These are phyloP conservation scores for Trichoderma virens DNA, from an alignment of 495 filamentous ascomycete species.

Conservation along the genomic window DNA sequence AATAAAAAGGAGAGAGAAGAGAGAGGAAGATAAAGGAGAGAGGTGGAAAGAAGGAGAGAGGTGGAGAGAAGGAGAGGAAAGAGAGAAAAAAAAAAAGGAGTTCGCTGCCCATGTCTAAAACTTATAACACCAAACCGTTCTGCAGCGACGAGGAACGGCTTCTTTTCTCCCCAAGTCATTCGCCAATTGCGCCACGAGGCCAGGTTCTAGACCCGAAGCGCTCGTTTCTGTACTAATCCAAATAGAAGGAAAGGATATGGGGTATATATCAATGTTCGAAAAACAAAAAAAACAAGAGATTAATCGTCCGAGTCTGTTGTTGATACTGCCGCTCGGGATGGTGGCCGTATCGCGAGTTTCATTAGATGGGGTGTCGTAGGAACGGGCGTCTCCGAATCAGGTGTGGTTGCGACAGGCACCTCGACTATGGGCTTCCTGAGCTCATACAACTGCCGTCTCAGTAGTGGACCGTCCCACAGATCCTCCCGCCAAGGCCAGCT, in stretches of 20 bases:
- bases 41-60: background rate
- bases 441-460: background rate
- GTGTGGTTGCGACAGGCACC: background rate
- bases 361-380: constrained; percentile 1
- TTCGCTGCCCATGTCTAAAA: background rate
- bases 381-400: background rate
- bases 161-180: background rate
- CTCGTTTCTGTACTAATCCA: background rate
- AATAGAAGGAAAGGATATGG: background rate
- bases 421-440: background rate
- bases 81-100: background rate
- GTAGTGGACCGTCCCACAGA: background rate
- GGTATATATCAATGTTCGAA: background rate
- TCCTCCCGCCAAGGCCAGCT: constrained; percentile 2
- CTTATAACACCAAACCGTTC: background rate
- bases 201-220: background rate
- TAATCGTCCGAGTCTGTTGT: background rate
- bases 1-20: no score
- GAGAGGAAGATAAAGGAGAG: no score
- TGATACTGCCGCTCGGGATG: background rate
- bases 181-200: background rate
- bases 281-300: background rate
- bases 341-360: background rate
- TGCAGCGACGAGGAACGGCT: background rate
- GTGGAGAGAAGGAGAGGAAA: background rate